These are phyloP conservation scores for Saccharum spontaneum DNA, from an alignment of 176 grass and related monocot genomes.

Conservation along the genomic window DNA sequence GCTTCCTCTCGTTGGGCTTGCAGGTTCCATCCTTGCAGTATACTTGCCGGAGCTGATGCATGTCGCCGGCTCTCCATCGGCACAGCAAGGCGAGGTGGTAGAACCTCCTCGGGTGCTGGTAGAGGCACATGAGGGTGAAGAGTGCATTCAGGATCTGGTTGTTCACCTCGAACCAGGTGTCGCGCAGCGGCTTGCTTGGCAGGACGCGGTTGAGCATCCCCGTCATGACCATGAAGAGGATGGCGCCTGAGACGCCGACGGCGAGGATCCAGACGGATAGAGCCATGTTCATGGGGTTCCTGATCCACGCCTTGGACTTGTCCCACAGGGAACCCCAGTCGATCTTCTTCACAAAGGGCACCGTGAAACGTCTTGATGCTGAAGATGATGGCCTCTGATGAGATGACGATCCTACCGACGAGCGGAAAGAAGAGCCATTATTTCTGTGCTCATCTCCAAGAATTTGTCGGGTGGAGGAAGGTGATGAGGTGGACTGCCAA, in stretches of 20 bases:
- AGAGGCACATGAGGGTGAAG: slow-evolving; percentile 78
- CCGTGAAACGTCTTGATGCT: slow-evolving; percentile 1
- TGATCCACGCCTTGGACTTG: slow-evolving; percentile 65
- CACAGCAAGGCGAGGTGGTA: slow-evolving; percentile 57
- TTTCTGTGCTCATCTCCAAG: background rate
- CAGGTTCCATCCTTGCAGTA: slow-evolving; percentile 65
- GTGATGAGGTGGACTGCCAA: background rate
- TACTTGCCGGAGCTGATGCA: slow-evolving; percentile 44
- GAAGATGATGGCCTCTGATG: background rate
- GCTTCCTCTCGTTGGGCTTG: slow-evolving; percentile 79
- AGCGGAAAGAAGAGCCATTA: background rate
- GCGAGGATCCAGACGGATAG: slow-evolving; percentile 53
- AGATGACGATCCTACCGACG: background rate
- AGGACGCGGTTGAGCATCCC: slow-evolving; percentile 65
- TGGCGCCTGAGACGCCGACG: slow-evolving; percentile 65
- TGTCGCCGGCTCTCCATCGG: slow-evolving; percentile 52
- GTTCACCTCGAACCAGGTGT: slow-evolving; percentile 73
- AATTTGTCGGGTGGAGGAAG: background rate
- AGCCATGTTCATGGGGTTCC: slow-evolving; percentile 67
- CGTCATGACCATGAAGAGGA: slow-evolving; percentile 84
- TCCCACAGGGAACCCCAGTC: slow-evolving; percentile 53
- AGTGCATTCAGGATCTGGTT: slow-evolving; percentile 82
- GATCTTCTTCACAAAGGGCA: slow-evolving; percentile 61
- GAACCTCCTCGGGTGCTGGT: slow-evolving; percentile 62
- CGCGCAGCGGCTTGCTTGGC: slow-evolving; percentile 38